Conservation (phyloP, 2,329 filamentous ascomycete genomes). For the Colletotrichum sp. region DNA sequence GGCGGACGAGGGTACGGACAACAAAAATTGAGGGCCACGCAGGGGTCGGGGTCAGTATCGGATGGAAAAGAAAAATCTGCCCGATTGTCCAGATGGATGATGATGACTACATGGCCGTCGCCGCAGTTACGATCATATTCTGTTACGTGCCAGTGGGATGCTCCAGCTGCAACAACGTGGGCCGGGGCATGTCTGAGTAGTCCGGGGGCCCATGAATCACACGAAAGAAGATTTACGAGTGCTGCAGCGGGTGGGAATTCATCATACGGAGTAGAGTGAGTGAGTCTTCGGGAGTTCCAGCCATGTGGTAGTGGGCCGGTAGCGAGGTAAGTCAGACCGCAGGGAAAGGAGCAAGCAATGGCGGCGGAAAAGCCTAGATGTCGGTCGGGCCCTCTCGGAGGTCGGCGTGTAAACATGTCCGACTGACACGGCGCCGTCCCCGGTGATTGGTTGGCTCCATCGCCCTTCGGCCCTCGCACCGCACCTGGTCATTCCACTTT, state of each 20-base stretch:
- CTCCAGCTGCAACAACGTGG: background rate
- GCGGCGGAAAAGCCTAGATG: background rate
- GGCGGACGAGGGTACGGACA: background rate
- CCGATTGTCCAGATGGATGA: background rate
- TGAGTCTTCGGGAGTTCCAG: background rate
- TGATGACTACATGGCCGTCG: background rate
- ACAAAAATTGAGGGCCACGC: background rate
- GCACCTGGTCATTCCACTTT: background rate
- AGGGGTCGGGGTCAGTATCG: background rate
- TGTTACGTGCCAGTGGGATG: background rate
- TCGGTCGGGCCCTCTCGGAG: background rate
- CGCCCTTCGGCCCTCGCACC: background rate
- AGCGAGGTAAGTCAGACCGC: background rate
- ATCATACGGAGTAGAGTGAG: background rate
- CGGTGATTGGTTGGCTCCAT: background rate
- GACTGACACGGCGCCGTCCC: background rate
- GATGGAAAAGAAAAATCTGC: background rate
- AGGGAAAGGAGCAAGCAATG: background rate
- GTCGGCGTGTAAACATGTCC: conserved; percentile 11
- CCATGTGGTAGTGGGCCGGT: background rate
- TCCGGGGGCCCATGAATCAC: background rate
- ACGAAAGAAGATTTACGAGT: background rate
- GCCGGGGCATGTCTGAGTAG: background rate
- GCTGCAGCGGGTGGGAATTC: background rate
- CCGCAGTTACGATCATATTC: background rate